Percentiles rank a stretch among this genome's conserved stretches.
phyloP scores from a whole-genome alignment of 352 stramenopile species.

The Phytophthora aleatoria region DNA sequence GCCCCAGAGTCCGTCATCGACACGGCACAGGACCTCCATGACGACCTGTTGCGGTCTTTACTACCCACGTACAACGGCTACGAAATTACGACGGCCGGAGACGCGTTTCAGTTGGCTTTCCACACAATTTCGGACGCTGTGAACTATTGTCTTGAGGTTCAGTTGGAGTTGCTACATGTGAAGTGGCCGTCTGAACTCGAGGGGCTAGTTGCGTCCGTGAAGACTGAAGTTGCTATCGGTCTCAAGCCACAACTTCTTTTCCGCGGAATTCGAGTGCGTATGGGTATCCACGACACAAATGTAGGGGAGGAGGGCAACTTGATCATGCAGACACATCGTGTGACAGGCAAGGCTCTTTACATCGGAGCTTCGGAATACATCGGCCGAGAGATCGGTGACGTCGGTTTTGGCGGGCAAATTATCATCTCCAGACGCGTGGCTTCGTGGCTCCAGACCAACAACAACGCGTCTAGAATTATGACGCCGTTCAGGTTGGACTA shows the following conservation, averaged over 20 bases:
- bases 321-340: slow-evolving; percentile 57
- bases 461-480: slow-evolving; percentile 42
- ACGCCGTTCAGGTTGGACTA: slow-evolving; percentile 61
- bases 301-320: slow-evolving; percentile 54
- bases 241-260: slow-evolving; percentile 62
- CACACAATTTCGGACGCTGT: slow-evolving; percentile 66
- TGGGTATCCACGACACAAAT: slow-evolving; percentile 77
- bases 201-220: slow-evolving; percentile 52
- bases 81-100: slow-evolving; percentile 77
- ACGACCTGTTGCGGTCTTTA: slow-evolving; percentile 59
- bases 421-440: slow-evolving; percentile 69
- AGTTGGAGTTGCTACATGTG: slow-evolving; percentile 55
- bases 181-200: slow-evolving; percentile 71
- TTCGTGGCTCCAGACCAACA: slow-evolving; percentile 42
- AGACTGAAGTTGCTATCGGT: slow-evolving; percentile 52
- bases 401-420: slow-evolving; percentile 73
- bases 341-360: slow-evolving; percentile 72
- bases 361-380: slow-evolving; percentile 72
- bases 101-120: slow-evolving; percentile 80
- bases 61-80: slow-evolving; percentile 65
- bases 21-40: slow-evolving; percentile 60
- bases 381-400: slow-evolving; percentile 62
- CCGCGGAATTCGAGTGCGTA: slow-evolving; percentile 68
- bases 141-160: slow-evolving; percentile 69
- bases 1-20: slow-evolving; percentile 61